These are phyloP conservation scores for Colletotrichum sp. DNA, from an alignment of 2,329 filamentous ascomycete species.

Conservation along the genomic window DNA sequence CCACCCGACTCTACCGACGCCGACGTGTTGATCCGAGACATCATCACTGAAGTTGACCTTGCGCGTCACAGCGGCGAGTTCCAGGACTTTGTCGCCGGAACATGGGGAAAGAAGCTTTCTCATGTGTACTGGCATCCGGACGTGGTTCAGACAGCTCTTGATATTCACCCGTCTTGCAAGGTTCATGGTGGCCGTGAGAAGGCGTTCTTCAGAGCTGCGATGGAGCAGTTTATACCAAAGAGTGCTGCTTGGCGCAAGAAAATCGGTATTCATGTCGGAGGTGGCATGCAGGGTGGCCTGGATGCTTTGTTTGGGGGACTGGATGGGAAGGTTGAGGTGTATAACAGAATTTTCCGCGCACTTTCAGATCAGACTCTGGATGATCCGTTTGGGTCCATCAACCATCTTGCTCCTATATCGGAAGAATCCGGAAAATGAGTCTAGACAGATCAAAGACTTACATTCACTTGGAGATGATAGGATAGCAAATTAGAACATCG, in stretches of 20 bases:
- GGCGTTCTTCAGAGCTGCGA: not conserved
- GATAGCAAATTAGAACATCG: too few species aligned
- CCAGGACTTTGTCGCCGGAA: not conserved
- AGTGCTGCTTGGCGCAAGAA: not conserved
- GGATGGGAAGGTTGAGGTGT: not conserved
- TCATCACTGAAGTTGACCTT: not conserved
- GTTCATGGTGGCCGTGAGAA: not conserved
- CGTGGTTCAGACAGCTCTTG: not conserved
- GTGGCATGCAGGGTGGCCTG: not conserved
- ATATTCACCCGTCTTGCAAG: not conserved
- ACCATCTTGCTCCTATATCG: not conserved
- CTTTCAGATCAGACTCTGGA: not conserved
- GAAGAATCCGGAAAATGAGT: not conserved
- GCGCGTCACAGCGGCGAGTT: not conserved
- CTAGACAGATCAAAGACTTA: rapidly evolving
- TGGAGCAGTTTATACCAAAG: not conserved
- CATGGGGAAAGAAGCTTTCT: not conserved
- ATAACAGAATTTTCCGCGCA: not conserved
- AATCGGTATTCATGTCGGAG: not conserved
- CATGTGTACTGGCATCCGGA: not conserved
- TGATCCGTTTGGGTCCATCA: not conserved
- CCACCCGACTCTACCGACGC: not conserved
- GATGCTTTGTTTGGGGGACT: not conserved
- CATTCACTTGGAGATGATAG: rapidly evolving
- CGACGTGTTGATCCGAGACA: not conserved